Conservation (phyloP, 2,329 filamentous ascomycete genomes). For the Leptosphaerulina australis region DNA sequence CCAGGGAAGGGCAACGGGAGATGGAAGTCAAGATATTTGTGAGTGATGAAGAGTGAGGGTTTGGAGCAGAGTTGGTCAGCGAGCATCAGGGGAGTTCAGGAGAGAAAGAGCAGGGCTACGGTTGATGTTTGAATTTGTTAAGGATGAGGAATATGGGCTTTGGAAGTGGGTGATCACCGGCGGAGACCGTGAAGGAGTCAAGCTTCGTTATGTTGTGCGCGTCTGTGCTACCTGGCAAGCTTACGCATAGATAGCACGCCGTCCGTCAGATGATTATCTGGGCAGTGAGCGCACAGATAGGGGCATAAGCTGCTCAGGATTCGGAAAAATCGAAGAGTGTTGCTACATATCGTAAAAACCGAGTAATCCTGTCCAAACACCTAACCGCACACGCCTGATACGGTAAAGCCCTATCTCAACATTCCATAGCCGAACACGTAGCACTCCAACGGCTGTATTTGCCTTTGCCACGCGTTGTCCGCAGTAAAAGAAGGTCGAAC, state of each 20-base stretch:
- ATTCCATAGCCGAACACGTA: slow-evolving; percentile 18
- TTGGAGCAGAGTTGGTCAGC: too few relatives aligned
- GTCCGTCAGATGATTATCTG: not conserved
- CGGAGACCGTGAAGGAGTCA: too few relatives aligned
- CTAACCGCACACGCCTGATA: slow-evolving; percentile 33
- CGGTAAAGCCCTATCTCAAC: slow-evolving; percentile 28
- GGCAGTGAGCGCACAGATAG: slow-evolving; percentile 4
- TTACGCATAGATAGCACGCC: not conserved
- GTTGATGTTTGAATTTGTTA: not conserved
- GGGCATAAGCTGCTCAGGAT: not conserved
- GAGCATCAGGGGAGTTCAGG: too few relatives aligned
- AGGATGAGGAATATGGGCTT: too few relatives aligned
- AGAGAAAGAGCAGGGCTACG: not conserved
- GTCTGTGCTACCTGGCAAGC: not conserved
- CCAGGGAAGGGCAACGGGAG: not conserved
- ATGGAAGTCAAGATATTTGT: slow-evolving; percentile 1
- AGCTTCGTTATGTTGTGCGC: not conserved
- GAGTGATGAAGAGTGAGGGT: not conserved
- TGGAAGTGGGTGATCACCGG: too few relatives aligned
- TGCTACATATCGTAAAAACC: slow-evolving; percentile 37
- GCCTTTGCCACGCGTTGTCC: slow-evolving; percentile 15
- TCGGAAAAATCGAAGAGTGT: slow-evolving; percentile 21
- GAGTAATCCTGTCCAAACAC: slow-evolving; percentile 34
- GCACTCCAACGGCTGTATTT: slow-evolving; percentile 9
- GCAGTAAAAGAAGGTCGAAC: slow-evolving; percentile 18